Conservation (phyloP, 352 stramenopile species). For the Peronospora destructor region DNA sequence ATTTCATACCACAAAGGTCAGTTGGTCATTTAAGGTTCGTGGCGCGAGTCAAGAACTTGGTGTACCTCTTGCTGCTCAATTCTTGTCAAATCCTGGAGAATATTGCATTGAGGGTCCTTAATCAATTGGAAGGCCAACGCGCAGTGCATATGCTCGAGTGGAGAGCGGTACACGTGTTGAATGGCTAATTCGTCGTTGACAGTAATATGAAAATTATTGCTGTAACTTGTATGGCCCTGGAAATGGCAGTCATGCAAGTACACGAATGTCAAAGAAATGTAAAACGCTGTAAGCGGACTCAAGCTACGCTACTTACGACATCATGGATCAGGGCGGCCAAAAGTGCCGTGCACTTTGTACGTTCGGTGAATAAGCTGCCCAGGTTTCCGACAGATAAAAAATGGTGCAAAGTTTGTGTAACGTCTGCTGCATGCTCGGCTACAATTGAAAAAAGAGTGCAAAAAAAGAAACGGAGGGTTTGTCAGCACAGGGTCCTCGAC, state of each 20-base stretch:
- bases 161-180: conserved; percentile 77
- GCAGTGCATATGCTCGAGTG: conserved; percentile 85
- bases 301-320: conserved; percentile 36
- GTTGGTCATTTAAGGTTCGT: background rate
- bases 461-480: background rate
- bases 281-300: background rate
- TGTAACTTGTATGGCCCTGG: conserved; percentile 80
- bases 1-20: conserved; percentile 1
- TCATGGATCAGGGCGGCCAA: conserved; percentile 81
- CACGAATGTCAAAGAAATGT: background rate
- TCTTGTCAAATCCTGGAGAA: conserved; percentile 65
- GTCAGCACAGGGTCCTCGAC: conserved; percentile 5
- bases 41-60: background rate
- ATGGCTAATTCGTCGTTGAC: conserved; percentile 74
- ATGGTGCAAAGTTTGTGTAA: conserved; percentile 68
- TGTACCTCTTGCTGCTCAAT: conserved; percentile 66
- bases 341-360: conserved; percentile 64
- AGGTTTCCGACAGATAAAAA: conserved; percentile 51
- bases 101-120: conserved; percentile 57
- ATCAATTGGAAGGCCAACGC: conserved; percentile 74
- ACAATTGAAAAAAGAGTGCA: conserved; percentile 4
- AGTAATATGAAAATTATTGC: conserved; percentile 85
- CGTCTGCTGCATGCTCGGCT: conserved; percentile 80
- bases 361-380: conserved; percentile 45
- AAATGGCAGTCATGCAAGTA: background rate